These are phyloP conservation scores for Apiospora koreana DNA, from an alignment of 2,329 filamentous ascomycete genomes.

Conservation along the genomic window DNA sequence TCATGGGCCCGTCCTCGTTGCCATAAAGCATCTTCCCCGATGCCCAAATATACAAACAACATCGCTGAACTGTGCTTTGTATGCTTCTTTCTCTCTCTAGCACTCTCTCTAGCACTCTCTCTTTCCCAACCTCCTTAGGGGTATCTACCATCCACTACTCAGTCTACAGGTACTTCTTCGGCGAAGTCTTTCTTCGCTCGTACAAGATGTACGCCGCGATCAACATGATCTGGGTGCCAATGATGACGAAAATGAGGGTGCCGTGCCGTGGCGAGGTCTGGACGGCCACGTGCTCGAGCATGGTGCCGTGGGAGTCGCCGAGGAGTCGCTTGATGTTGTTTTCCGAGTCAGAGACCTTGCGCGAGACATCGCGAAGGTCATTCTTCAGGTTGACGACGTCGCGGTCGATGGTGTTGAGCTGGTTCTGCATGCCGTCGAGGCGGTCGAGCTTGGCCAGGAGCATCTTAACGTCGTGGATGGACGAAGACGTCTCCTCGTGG, in stretches of 20 bases:
- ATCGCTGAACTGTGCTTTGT: background rate
- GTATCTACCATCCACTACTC: background rate
- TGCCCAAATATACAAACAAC: slow-evolving; percentile 4
- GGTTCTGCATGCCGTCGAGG: slow-evolving; percentile 44
- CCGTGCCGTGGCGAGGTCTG: slow-evolving; percentile 52
- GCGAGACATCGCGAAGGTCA: slow-evolving; percentile 54
- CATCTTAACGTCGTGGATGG: slow-evolving; percentile 48
- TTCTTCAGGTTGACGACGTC: slow-evolving; percentile 60
- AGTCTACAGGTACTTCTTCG: slow-evolving; percentile 85
- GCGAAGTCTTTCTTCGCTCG: slow-evolving; percentile 75
- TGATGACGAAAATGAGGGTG: slow-evolving; percentile 66
- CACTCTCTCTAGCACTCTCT: background rate
- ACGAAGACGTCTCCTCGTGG: slow-evolving; percentile 53
- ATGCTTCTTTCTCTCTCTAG: background rate
- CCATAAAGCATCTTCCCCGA: background rate
- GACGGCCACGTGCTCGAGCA: slow-evolving; percentile 48
- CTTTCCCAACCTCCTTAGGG: background rate
- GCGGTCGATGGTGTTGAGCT: slow-evolving; percentile 55
- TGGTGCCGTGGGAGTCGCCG: slow-evolving; percentile 48
- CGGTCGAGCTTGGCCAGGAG: slow-evolving; percentile 47
- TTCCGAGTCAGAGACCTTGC: slow-evolving; percentile 52
- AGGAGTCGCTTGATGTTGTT: slow-evolving; percentile 54
- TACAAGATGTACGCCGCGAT: slow-evolving; percentile 72
- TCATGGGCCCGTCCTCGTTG: background rate
- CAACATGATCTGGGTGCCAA: slow-evolving; percentile 74